These are phyloP conservation scores for Aspergillus cristatus DNA, from an alignment of 495 filamentous ascomycete genomes.

Conservation along the genomic window DNA sequence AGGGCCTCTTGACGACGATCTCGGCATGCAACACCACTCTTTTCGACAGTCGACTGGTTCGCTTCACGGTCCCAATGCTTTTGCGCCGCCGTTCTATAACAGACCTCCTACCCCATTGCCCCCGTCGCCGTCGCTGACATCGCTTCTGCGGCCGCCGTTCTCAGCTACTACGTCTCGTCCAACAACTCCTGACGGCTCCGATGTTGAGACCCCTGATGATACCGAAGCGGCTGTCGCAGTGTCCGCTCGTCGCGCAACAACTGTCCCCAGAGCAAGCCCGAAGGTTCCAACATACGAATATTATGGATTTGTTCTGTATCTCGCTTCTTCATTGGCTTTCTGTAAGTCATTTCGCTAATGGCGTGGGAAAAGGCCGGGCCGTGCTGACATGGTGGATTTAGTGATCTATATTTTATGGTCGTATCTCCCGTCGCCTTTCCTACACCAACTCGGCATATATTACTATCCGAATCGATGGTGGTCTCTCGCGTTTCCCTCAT, in stretches of 20 bases:
- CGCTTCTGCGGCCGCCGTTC: slow-evolving; percentile 71
- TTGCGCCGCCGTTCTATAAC: slow-evolving; percentile 84
- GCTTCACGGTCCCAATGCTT: slow-evolving; percentile 44
- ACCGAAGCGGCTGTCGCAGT: slow-evolving; percentile 55
- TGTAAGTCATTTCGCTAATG: no score
- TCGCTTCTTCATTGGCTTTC: slow-evolving; percentile 72
- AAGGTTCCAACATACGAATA: slow-evolving; percentile 98
- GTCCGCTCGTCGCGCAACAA: slow-evolving; percentile 54
- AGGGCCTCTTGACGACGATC: slow-evolving; percentile 20
- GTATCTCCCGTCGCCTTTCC: slow-evolving; percentile 82
- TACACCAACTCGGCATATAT: slow-evolving; percentile 87
- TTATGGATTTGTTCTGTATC: slow-evolving; percentile 94
- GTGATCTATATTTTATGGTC: slow-evolving; percentile 91
- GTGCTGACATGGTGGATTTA: slow-evolving; percentile 9
- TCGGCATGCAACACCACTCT: slow-evolving; percentile 30
- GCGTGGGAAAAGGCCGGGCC: no score
- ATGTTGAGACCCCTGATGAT: slow-evolving; percentile 62
- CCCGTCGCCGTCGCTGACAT: slow-evolving; percentile 90
- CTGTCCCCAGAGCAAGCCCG: slow-evolving; percentile 77
- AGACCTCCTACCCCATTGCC: slow-evolving; percentile 82
- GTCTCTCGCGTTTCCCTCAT: slow-evolving; percentile 83
- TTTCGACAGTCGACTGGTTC: slow-evolving; percentile 36
- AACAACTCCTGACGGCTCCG: slow-evolving; percentile 83
- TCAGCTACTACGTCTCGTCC: slow-evolving; percentile 68
- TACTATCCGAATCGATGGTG: slow-evolving; percentile 98